Conservation (phyloP, 2,329 filamentous ascomycete genomes). For the Pezicula rhizophila region DNA sequence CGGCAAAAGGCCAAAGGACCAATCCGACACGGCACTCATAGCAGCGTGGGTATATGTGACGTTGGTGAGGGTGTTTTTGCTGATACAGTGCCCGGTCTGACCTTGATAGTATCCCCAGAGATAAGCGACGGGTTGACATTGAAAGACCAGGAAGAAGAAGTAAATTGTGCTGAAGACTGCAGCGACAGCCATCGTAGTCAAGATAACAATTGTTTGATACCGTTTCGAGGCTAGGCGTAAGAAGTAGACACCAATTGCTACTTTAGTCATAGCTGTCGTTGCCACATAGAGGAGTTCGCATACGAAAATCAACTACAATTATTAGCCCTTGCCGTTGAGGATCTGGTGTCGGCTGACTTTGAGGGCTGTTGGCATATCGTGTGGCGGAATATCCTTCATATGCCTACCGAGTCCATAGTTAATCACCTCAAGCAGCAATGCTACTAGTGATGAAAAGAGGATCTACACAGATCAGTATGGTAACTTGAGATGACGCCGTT, state of each 20-base stretch:
- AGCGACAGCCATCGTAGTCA: conserved; percentile 15
- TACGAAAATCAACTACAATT: conserved; percentile 19
- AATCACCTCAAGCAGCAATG: conserved; percentile 16
- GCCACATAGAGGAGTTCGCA: conserved; percentile 26
- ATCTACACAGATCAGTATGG: conserved; percentile 9
- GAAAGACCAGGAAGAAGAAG: conserved; percentile 24
- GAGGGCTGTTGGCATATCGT: conserved; percentile 14
- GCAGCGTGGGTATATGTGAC: conserved; percentile 23
- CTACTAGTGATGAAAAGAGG: conserved; percentile 20
- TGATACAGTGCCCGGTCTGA: conserved; percentile 26
- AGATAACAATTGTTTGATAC: conserved; percentile 21
- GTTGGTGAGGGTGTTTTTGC: conserved; percentile 13
- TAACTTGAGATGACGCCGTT: not conserved
- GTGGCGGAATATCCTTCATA: conserved; percentile 17
- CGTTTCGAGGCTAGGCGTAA: conserved; percentile 20
- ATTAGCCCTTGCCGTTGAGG: not conserved
- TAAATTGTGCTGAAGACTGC: conserved; percentile 21
- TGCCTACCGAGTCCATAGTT: conserved; percentile 23
- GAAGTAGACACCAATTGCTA: conserved; percentile 23
- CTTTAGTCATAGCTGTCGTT: conserved; percentile 22
- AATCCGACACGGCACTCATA: conserved; percentile 23
- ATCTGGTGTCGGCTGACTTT: conserved; percentile 12
- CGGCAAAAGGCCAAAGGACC: conserved; percentile 24
- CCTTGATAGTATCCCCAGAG: conserved; percentile 30
- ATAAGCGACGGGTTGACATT: conserved; percentile 24